Evolutionary conservation across 2,329 filamentous ascomycete species (phyloP).

Genomic region (Rutstroemia sydowiana): DNA sequence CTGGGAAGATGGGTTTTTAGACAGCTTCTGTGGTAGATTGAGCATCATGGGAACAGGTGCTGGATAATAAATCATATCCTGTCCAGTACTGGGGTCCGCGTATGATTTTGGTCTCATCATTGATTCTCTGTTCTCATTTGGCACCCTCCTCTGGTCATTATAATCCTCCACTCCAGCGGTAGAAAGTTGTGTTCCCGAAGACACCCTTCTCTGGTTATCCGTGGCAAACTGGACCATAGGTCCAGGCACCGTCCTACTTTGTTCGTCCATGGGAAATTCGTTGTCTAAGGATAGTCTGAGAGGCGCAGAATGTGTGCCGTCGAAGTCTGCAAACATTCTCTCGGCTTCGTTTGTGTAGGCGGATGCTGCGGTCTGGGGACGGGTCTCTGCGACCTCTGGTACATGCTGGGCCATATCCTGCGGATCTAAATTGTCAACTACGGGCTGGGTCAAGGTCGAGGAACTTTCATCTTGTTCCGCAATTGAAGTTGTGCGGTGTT

Average conservation of each 20-base stretch:
- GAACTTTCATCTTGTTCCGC: slow-evolving; percentile 25
- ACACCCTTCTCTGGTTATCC: slow-evolving; percentile 11
- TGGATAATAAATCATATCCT: slow-evolving; percentile 90
- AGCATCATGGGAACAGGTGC: slow-evolving; percentile 90
- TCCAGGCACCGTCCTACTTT: neutral
- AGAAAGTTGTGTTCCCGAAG: slow-evolving; percentile 14
- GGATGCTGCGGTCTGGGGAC: slow-evolving; percentile 24
- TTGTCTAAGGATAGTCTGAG: slow-evolving; percentile 11
- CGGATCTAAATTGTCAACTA: slow-evolving; percentile 16
- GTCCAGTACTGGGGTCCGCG: slow-evolving; percentile 56
- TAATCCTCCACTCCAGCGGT: slow-evolving; percentile 25
- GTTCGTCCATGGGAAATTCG: slow-evolving; percentile 1
- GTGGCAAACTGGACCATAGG: neutral
- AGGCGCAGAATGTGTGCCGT: slow-evolving; percentile 61
- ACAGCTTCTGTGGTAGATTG: slow-evolving; percentile 82
- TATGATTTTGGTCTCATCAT: slow-evolving; percentile 46
- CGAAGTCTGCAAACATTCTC: slow-evolving; percentile 70
- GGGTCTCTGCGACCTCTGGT: slow-evolving; percentile 11
- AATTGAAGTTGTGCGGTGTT: slow-evolving; percentile 19
- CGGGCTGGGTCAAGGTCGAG: slow-evolving; percentile 20
- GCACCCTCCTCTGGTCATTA: slow-evolving; percentile 10
- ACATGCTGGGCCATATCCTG: slow-evolving; percentile 8
- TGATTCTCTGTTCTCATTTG: slow-evolving; percentile 15
- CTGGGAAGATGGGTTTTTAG: slow-evolving; percentile 58
- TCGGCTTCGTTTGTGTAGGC: slow-evolving; percentile 52